Percentiles rank a stretch among this genome's conserved stretches.
phyloP scores from a whole-genome alignment of 306 rosid species.

The Elaeagnus macrophylla region DNA sequence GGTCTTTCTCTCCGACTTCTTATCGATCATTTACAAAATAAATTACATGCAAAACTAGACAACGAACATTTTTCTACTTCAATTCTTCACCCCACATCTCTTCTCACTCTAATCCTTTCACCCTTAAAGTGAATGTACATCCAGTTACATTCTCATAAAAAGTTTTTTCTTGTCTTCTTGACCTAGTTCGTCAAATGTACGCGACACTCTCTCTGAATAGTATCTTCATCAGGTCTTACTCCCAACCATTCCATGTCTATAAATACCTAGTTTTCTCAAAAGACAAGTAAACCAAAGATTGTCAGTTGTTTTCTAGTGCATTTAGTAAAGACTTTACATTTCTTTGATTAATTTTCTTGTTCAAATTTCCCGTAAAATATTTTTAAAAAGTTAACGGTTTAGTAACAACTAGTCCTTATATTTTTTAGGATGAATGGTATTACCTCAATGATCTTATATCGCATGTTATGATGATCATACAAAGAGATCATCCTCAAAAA shows the following conservation, averaged over 20 bases:
- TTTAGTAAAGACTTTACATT: no score
- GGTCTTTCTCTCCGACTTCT: no score
- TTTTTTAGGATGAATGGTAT: background rate
- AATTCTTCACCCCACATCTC: conserved; percentile 29
- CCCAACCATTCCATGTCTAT: conserved; percentile 86
- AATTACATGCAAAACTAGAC: no score
- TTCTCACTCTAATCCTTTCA: conserved; percentile 68
- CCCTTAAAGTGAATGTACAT: conserved; percentile 76
- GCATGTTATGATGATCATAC: conserved; percentile 65
- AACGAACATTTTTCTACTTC: no score
- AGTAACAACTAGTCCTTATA: no score
- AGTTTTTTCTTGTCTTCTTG: conserved; percentile 59
- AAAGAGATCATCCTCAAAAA: conserved; percentile 80
- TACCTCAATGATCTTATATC: conserved; percentile 64
- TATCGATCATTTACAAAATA: no score
- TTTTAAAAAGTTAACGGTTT: no score
- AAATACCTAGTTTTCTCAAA: conserved; percentile 47
- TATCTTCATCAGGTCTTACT: conserved; percentile 80
- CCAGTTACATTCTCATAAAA: conserved; percentile 61
- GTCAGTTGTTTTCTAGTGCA: no score
- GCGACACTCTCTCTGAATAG: conserved; percentile 60
- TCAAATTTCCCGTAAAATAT: no score
- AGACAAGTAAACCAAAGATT: background rate
- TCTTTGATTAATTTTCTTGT: no score
- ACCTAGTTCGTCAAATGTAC: conserved; percentile 46